These are phyloP conservation scores for Solanum chaucha DNA, from an alignment of 257 asterid species.

Conservation along the genomic window DNA sequence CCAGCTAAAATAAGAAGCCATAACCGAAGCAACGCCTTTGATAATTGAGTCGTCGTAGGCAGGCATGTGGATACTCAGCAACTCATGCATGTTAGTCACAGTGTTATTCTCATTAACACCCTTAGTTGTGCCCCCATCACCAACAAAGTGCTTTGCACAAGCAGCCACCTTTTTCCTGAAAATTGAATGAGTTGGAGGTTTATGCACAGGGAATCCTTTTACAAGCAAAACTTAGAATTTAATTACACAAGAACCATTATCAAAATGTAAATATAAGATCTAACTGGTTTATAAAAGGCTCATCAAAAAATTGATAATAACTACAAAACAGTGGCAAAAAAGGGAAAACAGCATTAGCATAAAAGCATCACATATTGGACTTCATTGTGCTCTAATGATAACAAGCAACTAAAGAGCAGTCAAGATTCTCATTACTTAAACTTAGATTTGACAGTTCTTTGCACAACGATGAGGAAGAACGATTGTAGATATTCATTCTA, in stretches of 20 bases:
- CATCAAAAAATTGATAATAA: neutral
- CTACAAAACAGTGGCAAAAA: neutral
- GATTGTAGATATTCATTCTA: neutral
- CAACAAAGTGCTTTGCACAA: slow-evolving; percentile 88
- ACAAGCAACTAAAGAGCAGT: neutral
- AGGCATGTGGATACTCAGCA: slow-evolving; percentile 86
- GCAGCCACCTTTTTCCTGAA: slow-evolving; percentile 83
- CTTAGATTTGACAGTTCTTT: neutral
- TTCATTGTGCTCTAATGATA: neutral
- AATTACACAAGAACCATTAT: neutral
- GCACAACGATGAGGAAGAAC: neutral
- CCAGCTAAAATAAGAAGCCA: slow-evolving; percentile 94
- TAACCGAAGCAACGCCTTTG: slow-evolving; percentile 68
- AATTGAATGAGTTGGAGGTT: neutral
- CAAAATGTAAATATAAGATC: neutral
- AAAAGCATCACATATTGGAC: neutral
- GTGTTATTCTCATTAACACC: slow-evolving; percentile 70
- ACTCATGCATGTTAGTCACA: slow-evolving; percentile 46
- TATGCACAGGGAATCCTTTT: neutral
- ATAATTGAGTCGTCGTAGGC: slow-evolving; percentile 63
- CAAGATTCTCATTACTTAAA: neutral
- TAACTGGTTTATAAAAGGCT: neutral
- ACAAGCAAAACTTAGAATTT: neutral
- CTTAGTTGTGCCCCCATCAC: slow-evolving; percentile 83
- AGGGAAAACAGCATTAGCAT: neutral